These are phyloP conservation scores for Cladorrhinum samala DNA, from an alignment of 495 filamentous ascomycete genomes.

Conservation along the genomic window DNA sequence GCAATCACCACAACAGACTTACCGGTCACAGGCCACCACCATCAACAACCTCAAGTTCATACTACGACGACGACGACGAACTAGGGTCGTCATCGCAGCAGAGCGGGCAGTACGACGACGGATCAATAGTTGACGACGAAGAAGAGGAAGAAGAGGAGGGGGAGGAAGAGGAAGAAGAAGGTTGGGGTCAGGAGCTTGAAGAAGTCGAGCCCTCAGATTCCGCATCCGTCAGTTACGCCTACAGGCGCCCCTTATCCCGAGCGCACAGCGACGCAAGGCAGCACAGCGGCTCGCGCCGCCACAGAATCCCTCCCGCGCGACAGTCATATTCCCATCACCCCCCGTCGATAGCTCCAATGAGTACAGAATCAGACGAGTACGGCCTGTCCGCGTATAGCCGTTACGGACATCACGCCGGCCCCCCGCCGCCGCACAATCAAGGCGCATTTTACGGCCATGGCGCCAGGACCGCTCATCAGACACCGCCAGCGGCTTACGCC, in stretches of 20 bases:
- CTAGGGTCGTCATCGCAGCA: slow-evolving; percentile 16
- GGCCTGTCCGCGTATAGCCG: slow-evolving; percentile 27
- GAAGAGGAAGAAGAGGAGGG: slow-evolving; percentile 38
- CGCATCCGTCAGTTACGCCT: slow-evolving; percentile 50
- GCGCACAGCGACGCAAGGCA: slow-evolving; percentile 30
- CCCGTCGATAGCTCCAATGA: slow-evolving; percentile 40
- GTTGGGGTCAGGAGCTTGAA: slow-evolving; percentile 42
- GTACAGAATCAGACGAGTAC: slow-evolving; percentile 42
- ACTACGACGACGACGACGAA: slow-evolving; percentile 29
- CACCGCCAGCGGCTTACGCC: slow-evolving; percentile 22
- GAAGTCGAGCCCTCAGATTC: slow-evolving; percentile 79
- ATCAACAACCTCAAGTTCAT: slow-evolving; percentile 18
- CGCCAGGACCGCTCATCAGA: slow-evolving; percentile 9
- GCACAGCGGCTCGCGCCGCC: slow-evolving; percentile 32
- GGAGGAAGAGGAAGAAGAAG: slow-evolving; percentile 49
- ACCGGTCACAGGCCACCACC: slow-evolving; percentile 43
- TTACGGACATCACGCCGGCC: slow-evolving; percentile 20
- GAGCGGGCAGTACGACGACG: slow-evolving; percentile 30
- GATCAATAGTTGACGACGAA: slow-evolving; percentile 50
- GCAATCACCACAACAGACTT: not conserved
- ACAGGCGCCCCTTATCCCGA: slow-evolving; percentile 16
- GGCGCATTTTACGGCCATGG: slow-evolving; percentile 33
- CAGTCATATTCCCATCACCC: slow-evolving; percentile 30
- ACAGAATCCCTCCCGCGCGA: slow-evolving; percentile 31
- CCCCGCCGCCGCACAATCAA: slow-evolving; percentile 26